phyloP scores from a whole-genome alignment of 495 filamentous ascomycete species.

The Xylaria bambusicola region DNA sequence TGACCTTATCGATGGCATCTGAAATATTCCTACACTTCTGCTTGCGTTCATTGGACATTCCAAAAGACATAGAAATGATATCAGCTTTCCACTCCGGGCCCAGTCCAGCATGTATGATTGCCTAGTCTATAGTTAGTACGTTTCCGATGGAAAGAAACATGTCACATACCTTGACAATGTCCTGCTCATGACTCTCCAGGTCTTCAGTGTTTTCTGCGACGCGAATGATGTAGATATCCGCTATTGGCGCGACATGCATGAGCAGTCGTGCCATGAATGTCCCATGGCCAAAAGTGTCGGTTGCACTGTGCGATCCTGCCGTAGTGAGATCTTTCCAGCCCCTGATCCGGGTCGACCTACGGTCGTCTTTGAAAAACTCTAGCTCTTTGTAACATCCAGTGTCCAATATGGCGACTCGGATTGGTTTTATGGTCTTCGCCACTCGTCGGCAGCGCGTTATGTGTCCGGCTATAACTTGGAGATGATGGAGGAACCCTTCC shows the following conservation, averaged over 20 bases:
- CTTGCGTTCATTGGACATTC: background rate
- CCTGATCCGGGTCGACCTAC: background rate
- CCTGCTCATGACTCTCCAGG: background rate
- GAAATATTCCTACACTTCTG: no score
- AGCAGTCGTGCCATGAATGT: background rate
- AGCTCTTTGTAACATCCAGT: background rate
- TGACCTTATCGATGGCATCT: background rate
- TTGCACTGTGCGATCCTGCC: background rate
- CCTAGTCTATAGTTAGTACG: background rate
- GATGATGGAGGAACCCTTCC: background rate
- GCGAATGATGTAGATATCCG: background rate
- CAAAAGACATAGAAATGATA: conserved; percentile 1
- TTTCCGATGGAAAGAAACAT: background rate
- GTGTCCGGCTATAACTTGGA: background rate
- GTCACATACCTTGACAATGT: background rate
- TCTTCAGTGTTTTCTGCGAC: background rate
- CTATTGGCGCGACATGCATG: background rate
- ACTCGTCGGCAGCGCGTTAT: background rate
- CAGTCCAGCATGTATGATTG: background rate
- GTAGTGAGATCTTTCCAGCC: background rate
- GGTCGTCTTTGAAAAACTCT: background rate
- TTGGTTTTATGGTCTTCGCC: background rate
- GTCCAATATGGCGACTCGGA: background rate
- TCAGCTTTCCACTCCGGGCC: background rate
- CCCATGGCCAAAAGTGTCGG: background rate